phyloP scores from a whole-genome alignment of 176 grass and related monocot species.

The Lolium perenne region DNA sequence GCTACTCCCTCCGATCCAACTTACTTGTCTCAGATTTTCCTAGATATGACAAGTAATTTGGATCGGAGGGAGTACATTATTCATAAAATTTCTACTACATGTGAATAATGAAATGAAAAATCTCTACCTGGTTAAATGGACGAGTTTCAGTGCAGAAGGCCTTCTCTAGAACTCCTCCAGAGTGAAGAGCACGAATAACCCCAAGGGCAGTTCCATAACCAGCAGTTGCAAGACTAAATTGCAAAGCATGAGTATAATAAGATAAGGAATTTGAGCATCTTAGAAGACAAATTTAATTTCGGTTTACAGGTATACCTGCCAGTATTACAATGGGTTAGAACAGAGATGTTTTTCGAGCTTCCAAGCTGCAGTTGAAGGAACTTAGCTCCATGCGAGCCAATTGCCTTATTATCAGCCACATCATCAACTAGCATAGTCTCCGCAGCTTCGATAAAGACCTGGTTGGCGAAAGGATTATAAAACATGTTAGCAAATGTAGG shows the following conservation, averaged over 20 bases:
- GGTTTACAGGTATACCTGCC: slow-evolving; percentile 62
- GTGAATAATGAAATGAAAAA: background rate
- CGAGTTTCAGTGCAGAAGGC: slow-evolving; percentile 97
- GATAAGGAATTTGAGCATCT: slow-evolving; percentile 21
- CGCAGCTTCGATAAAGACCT: slow-evolving; percentile 84
- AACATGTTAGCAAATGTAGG: slow-evolving; percentile 6
- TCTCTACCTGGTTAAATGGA: slow-evolving; percentile 88
- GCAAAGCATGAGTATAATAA: slow-evolving; percentile 15
- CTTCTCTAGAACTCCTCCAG: slow-evolving; percentile 64
- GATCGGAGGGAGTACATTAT: background rate
- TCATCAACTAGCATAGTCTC: slow-evolving; percentile 91
- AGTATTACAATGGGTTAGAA: slow-evolving; percentile 97
- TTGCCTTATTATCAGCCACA: slow-evolving; percentile 93
- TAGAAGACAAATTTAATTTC: background rate
- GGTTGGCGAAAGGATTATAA: slow-evolving; percentile 30
- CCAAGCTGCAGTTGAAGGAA: slow-evolving; percentile 64
- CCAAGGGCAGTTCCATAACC: slow-evolving; percentile 97
- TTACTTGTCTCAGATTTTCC: too few species aligned
- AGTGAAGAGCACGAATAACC: slow-evolving; percentile 83
- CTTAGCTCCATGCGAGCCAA: slow-evolving; percentile 77
- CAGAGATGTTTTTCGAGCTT: slow-evolving; percentile 54
- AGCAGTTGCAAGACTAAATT: slow-evolving; percentile 87
- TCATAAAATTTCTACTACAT: slow-evolving; percentile 9
- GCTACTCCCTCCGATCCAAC: too few species aligned
- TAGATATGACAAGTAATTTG: too few species aligned